phyloP scores from a whole-genome alignment of 2,329 filamentous ascomycete species.

The Aspergillus niger region DNA sequence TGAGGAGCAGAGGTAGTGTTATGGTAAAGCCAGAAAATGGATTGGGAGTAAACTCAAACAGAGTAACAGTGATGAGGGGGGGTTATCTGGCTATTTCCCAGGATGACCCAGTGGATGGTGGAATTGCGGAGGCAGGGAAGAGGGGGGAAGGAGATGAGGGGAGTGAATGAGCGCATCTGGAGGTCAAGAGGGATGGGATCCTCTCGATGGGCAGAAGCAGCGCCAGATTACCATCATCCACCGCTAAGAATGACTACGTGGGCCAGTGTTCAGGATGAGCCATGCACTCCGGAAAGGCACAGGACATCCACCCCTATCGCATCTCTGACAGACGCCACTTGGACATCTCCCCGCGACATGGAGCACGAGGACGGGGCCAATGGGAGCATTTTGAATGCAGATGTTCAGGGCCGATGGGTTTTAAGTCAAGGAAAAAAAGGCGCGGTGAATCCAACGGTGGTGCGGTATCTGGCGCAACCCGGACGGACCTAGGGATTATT shows the following conservation, averaged over 20 bases:
- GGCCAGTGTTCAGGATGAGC: conserved; percentile 21
- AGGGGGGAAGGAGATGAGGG: neutral
- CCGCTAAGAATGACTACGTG: conserved; percentile 20
- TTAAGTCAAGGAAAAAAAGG: neutral
- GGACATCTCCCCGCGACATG: conserved; percentile 27
- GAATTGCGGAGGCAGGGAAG: conserved; percentile 4
- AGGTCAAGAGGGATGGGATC: neutral
- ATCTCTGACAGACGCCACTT: conserved; percentile 31
- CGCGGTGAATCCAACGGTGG: conserved; percentile 15
- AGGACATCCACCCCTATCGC: conserved; percentile 29
- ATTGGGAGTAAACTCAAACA: neutral
- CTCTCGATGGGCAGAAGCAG: neutral
- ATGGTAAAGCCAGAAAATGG: conserved; percentile 5
- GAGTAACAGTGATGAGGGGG: conserved; percentile 11
- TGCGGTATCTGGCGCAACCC: conserved; percentile 15
- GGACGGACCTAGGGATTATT: conserved; percentile 8
- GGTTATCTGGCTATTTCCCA: neutral
- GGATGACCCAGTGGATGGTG: neutral
- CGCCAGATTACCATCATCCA: conserved; percentile 8
- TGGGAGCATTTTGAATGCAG: conserved; percentile 23
- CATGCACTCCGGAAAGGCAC: conserved; percentile 35
- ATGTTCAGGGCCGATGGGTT: conserved; percentile 15
- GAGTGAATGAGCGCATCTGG: conserved; percentile 14
- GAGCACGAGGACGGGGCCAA: conserved; percentile 19
- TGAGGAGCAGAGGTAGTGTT: neutral